Base-by-base conservation (phyloP, 164 flowering plant genomes). In the Akebia trifoliata region DNA sequence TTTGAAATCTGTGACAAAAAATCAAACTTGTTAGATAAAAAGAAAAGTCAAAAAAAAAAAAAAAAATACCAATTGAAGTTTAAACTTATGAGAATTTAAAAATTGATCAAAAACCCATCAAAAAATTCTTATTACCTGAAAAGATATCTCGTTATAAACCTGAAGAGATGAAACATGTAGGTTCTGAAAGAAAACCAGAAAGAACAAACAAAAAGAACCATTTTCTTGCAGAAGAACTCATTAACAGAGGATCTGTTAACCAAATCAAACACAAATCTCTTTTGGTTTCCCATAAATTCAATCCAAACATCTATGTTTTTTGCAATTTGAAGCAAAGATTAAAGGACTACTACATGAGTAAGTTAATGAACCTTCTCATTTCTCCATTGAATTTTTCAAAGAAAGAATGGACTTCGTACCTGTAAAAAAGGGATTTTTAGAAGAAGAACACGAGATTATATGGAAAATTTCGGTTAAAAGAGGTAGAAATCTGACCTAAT, bases 141-240 rank as follows among this genome's bases (percentile, higher is more conserved):
- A 6, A 72, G 18, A 36, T 46, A 59, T 44, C 55, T 65, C 48
- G 21, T 20, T n/a, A 76, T 20, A 51, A 75, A 64, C 4, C 66
- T 64, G 56, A 74, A 39, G 44, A 76, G 56, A 53, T 10, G 50
- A 28, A 68, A 25, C n/a, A 72, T n/a, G 54, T 21, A 68, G 12
- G 36, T 55, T 32, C 48, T 65, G 51, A 72, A 4, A 28, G 54
- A 73, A 68, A 53, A 63, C 82, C 81, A 75, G 47, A 78, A 61
- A 62, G 66, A 62, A 58, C 60, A 49, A 26, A 53, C 28, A 46
- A 66, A 56, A 37, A 61, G 4, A 31, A 47, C 43, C 82, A 81
- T 78, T 46, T 55, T 72, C 15, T 53, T 56, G 54, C 10, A 37
- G 36, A 71, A 8, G 35, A 65, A 59, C 51, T 60, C 65, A 46